These are phyloP conservation scores for Globisporangium echinulatum DNA, from an alignment of 352 stramenopile genomes.

Conservation along the genomic window DNA sequence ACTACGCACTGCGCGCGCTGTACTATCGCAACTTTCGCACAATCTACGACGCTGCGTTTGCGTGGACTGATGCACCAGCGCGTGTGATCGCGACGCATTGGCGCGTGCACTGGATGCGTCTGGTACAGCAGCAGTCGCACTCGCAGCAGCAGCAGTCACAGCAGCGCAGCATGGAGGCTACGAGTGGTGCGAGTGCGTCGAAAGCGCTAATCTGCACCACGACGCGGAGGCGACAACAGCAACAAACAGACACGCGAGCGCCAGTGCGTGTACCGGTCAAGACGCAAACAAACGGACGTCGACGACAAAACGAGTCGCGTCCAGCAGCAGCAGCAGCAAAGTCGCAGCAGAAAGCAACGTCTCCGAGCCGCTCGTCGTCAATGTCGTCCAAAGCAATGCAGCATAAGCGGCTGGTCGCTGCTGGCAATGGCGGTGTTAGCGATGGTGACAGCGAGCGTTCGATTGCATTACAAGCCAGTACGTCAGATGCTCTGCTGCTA, in stretches of 20 bases:
- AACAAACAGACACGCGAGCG: too few relatives aligned
- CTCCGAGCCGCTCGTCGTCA: not conserved
- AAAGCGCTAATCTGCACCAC: too few relatives aligned
- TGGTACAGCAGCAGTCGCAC: not conserved
- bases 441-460: too few relatives aligned
- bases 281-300: not conserved
- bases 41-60: conserved; percentile 32
- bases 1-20: conserved; percentile 25
- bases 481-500: too few relatives aligned
- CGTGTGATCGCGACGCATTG: conserved; percentile 28
- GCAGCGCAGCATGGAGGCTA: not conserved
- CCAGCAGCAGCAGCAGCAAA: not conserved
- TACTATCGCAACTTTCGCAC: conserved; percentile 23
- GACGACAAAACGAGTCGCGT: not conserved
- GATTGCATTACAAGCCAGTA: too few relatives aligned
- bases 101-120: conserved; percentile 7
- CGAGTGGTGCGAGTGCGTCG: not conserved
- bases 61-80: conserved; percentile 26
- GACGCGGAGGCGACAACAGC: not conserved
- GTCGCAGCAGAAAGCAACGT: not conserved
- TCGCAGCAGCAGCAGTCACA: not conserved
- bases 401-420: too few relatives aligned
- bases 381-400: not conserved
- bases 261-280: not conserved
- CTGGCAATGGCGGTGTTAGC: not conserved